Percentiles rank a stretch among this genome's conserved stretches.
Conservation (phyloP, 2,329 filamentous ascomycete genomes). For the Penicillium hordei region DNA sequence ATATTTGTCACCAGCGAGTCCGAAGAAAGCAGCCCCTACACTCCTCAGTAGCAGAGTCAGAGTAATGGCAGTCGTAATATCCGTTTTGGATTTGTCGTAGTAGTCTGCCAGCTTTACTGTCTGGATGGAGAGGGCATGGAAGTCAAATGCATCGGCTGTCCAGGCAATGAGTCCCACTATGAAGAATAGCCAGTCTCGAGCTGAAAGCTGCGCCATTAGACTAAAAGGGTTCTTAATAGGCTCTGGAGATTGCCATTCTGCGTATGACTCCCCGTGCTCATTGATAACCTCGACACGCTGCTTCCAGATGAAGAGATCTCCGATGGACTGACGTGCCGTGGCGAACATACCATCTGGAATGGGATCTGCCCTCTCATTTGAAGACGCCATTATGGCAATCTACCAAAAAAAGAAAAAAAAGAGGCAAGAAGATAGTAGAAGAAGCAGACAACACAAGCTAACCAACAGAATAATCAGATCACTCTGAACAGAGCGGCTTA, state of each 20-base stretch:
- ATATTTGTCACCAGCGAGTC: conserved; percentile 73
- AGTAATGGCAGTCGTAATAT: conserved; percentile 62
- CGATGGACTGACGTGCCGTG: conserved; percentile 63
- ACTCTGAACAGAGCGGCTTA: neutral
- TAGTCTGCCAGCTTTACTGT: conserved; percentile 67
- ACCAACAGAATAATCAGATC: neutral
- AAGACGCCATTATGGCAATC: conserved; percentile 3
- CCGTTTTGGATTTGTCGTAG: conserved; percentile 61
- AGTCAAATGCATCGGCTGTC: conserved; percentile 82
- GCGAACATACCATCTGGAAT: conserved; percentile 64
- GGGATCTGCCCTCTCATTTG: conserved; percentile 61
- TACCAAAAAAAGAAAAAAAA: neutral
- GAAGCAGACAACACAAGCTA: neutral
- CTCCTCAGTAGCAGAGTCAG: conserved; percentile 73
- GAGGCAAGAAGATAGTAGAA: neutral
- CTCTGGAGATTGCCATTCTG: conserved; percentile 68
- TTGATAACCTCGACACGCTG: conserved; percentile 61
- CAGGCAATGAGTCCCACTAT: conserved; percentile 71
- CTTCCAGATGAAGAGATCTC: conserved; percentile 71
- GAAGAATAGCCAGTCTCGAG: conserved; percentile 73
- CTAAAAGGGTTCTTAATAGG: conserved; percentile 69
- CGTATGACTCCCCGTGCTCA: conserved; percentile 61
- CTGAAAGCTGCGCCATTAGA: conserved; percentile 63
- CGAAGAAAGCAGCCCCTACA: conserved; percentile 73
- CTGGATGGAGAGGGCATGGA: conserved; percentile 77